These are phyloP conservation scores for Pilasporangium apinafurcum DNA, from an alignment of 352 stramenopile species.

Conservation along the genomic window DNA sequence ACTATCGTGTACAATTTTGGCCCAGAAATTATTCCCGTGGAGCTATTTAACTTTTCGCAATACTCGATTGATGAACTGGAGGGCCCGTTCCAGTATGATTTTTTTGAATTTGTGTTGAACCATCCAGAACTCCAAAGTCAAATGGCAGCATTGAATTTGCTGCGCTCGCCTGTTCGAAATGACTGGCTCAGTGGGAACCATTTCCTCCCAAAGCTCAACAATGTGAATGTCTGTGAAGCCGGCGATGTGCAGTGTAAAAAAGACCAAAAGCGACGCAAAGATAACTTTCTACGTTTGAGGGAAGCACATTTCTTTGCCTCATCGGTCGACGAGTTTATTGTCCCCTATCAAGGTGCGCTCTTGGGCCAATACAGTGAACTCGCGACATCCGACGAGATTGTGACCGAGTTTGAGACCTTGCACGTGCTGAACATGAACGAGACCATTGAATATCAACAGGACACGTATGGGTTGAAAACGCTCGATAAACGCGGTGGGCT, in stretches of 20 bases:
- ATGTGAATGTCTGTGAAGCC: slow-evolving; percentile 13
- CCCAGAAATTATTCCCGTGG: slow-evolving; percentile 7
- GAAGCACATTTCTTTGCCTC: slow-evolving; percentile 43
- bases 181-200: slow-evolving; percentile 12
- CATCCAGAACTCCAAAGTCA: slow-evolving; percentile 10
- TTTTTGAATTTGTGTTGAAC: slow-evolving; percentile 8
- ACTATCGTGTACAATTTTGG: slow-evolving; percentile 13
- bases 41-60: slow-evolving; percentile 20
- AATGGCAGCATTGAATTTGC: slow-evolving; percentile 17
- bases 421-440: slow-evolving; percentile 19
- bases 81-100: slow-evolving; percentile 27
- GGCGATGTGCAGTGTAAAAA: slow-evolving; percentile 8
- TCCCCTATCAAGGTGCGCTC: slow-evolving; percentile 26
- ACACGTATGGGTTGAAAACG: slow-evolving; percentile 28
- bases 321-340: slow-evolving; percentile 17
- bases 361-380: slow-evolving; percentile 35
- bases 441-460: slow-evolving; percentile 25
- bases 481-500: slow-evolving; percentile 17
- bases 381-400: slow-evolving; percentile 11
- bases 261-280: slow-evolving; percentile 14
- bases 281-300: slow-evolving; percentile 23
- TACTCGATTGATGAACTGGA: slow-evolving; percentile 14
- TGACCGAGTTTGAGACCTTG: slow-evolving; percentile 15
- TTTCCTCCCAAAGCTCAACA: slow-evolving; percentile 18
- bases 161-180: slow-evolving; percentile 10